Percentiles rank a stretch among this genome's conserved stretches.
These are phyloP conservation scores for Iris pallida DNA, from an alignment of 116 monocot species.

Conservation along the genomic window DNA sequence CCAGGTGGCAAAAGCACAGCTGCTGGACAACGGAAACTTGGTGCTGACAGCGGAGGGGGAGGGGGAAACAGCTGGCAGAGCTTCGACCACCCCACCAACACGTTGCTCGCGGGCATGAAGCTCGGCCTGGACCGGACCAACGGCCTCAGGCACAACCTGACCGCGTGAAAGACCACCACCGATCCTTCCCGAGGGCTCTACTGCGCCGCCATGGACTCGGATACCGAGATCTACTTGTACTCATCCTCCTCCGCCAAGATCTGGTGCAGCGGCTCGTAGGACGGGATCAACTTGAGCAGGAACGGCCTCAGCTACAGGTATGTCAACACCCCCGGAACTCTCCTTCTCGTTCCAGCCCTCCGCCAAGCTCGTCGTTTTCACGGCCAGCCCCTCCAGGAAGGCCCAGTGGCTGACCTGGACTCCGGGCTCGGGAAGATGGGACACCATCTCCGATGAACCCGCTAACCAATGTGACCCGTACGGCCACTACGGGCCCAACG, in stretches of 20 bases:
- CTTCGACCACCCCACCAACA: constrained; percentile 27
- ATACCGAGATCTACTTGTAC: constrained; percentile 15
- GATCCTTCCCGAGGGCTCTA: constrained; percentile 19
- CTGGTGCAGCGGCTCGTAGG: constrained; percentile 9
- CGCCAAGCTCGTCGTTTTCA: not conserved
- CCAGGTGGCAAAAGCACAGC: no score
- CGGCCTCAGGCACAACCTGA: constrained; percentile 19
- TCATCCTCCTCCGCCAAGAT: not conserved
- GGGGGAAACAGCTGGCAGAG: constrained; percentile 16
- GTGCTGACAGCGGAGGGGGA: constrained; percentile 11
- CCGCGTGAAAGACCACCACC: constrained; percentile 12
- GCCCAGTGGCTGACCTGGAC: constrained; percentile 10
- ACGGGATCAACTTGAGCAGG: constrained; percentile 1
- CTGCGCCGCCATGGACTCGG: constrained; percentile 8
- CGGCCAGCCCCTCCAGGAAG: not conserved
- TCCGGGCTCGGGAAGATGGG: constrained; percentile 6
- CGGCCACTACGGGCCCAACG: constrained; percentile 17
- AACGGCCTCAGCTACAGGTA: constrained; percentile 2
- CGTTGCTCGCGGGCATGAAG: constrained; percentile 27
- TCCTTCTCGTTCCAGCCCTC: not conserved
- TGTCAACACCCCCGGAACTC: constrained; percentile 4
- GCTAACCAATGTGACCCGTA: constrained; percentile 12
- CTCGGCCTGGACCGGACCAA: constrained; percentile 8
- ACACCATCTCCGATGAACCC: not conserved
- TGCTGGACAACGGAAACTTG: constrained; percentile 38